These are phyloP conservation scores for Zizania latifolia DNA, from an alignment of 176 grass and related monocot genomes.

Conservation along the genomic window DNA sequence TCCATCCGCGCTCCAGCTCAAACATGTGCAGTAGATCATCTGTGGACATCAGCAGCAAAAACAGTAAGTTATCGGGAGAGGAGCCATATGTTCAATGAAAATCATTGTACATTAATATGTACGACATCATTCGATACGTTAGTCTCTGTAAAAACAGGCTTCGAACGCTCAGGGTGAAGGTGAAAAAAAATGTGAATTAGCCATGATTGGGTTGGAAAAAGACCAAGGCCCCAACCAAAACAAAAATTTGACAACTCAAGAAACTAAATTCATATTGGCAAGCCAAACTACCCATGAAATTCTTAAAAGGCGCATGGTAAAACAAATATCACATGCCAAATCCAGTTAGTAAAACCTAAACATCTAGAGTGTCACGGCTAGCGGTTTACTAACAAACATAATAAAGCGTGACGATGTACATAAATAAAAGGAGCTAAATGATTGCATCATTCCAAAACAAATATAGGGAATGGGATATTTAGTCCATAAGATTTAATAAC, in stretches of 20 bases:
- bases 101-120: background rate
- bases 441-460: background rate
- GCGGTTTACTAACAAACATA: background rate
- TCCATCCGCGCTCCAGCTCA: slow-evolving; percentile 85
- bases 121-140: too few relatives aligned
- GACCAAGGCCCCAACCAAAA: background rate
- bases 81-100: too few relatives aligned
- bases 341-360: background rate
- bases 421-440: background rate
- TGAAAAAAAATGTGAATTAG: background rate
- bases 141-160: background rate
- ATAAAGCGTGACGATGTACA: background rate
- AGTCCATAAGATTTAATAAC: background rate
- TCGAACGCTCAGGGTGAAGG: background rate
- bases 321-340: background rate
- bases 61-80: too few relatives aligned
- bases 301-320: background rate
- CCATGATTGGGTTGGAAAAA: too few relatives aligned
- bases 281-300: background rate
- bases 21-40: slow-evolving; percentile 76
- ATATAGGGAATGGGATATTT: background rate
- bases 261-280: background rate
- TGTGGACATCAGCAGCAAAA: slow-evolving; percentile 8
- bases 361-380: background rate
- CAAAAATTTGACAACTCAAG: background rate